Base-by-base conservation (phyloP, 345 rosid genomes). In the Rhodamnia argentea region DNA sequence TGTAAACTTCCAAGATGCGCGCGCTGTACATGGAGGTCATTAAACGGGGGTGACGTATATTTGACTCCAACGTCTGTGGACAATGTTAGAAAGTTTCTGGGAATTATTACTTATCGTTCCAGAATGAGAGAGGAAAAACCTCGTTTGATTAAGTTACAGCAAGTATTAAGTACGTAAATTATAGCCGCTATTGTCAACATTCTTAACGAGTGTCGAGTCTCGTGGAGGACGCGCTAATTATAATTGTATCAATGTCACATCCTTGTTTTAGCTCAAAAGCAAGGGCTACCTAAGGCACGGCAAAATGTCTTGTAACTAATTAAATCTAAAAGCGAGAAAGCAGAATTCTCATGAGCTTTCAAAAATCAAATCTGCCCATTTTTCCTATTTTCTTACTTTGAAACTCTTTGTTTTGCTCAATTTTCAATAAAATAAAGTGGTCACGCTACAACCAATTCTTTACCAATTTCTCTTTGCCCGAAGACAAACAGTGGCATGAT, bases 321-420 rank as follows among this genome's bases (percentile, higher is more conserved):
- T 32, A 83, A 29, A 52, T 5, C 18, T 5, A 58, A 52, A 13
- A 13, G 29, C 1, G 15, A 26, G 62, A 58, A 58, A 24, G 62
- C 64, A n/a, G 26, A 32, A 59, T 59, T 52, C 5, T 52, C 24
- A 78, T 20, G 78, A 85, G 52, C 83, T 85, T 78, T 27, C 64
- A 12, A 58, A 87, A 89, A 84, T 88, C 54, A 50, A 52, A 52
- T 88, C 82, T 42, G 18, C 40, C 44, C 86, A 89, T 91, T 86
- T 87, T 86, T 84, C 85, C 7, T 2, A 24, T 58, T 84, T 84
- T 57, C 75, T 40, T 16, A 6, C 76, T 84, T 58, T 59, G 26
- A 22, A 47, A 15, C 18, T 56, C 47, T 32, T 5, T 11, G 11
- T 51, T 84, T 56, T 29, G 5, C 0, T 12, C 5, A 20, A 27